phyloP scores from a whole-genome alignment of 768 basidiomycete genomes.

The Suillus placidus region DNA sequence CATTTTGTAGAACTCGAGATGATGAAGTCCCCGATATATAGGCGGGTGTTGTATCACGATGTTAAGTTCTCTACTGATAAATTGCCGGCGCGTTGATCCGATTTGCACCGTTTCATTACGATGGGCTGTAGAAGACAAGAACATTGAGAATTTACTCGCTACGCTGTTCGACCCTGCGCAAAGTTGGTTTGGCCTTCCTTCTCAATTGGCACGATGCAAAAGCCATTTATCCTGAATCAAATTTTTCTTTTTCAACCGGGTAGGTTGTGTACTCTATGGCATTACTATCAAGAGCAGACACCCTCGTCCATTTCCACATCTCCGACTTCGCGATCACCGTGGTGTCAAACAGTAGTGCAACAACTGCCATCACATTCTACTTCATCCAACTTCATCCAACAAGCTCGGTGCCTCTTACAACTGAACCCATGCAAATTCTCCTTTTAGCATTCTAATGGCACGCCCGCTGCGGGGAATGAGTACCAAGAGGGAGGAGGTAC shows the following conservation, averaged over 20 bases:
- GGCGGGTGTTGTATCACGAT: neutral
- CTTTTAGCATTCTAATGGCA: no score
- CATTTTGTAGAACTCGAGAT: neutral
- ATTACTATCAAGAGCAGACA: neutral
- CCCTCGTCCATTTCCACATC: neutral
- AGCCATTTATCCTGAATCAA: neutral
- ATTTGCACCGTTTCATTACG: neutral
- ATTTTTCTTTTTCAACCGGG: neutral
- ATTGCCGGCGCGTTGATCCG: neutral
- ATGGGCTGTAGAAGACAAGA: neutral
- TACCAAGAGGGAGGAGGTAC: no score
- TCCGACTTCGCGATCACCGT: neutral
- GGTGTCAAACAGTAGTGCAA: neutral
- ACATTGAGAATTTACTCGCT: neutral
- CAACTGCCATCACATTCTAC: no score
- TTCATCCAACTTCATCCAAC: no score
- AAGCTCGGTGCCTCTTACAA: no score
- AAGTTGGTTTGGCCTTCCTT: no score
- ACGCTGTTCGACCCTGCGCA: neutral
- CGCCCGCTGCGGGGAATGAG: no score
- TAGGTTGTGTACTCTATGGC: neutral
- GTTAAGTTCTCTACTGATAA: neutral
- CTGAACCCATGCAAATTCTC: no score
- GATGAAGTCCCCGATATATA: neutral
- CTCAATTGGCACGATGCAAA: no score